Evolutionary conservation across 768 basidiomycete species (phyloP).

Genomic region (Xerocomellus chrysenteron): DNA sequence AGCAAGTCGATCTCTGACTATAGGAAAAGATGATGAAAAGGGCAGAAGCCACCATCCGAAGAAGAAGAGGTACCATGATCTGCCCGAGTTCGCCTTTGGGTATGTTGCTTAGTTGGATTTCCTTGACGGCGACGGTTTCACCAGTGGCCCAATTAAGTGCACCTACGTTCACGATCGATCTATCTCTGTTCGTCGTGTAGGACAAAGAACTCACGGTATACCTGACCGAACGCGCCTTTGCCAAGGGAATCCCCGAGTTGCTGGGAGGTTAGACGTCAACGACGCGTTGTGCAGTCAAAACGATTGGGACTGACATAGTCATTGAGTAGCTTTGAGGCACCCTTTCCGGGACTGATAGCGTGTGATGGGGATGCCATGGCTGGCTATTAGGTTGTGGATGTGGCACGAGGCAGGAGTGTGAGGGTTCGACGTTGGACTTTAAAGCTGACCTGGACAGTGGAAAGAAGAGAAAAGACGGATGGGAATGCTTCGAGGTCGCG

Average conservation of each 20-base stretch:
- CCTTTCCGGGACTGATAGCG: conserved; percentile 26
- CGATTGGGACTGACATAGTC: conserved; percentile 51
- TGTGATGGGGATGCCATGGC: conserved; percentile 26
- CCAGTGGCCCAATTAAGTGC: conserved; percentile 95
- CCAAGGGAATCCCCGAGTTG: conserved; percentile 97
- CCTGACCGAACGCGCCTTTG: conserved; percentile 95
- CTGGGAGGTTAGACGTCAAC: conserved; percentile 38
- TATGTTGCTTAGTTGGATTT: conserved; percentile 92
- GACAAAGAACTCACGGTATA: conserved; percentile 70
- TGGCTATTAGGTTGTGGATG: neutral
- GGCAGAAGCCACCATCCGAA: neutral
- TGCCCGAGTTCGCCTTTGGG: conserved; percentile 91
- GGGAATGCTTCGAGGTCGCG: conserved; percentile 29
- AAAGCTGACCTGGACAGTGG: conserved; percentile 8
- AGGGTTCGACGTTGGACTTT: neutral
- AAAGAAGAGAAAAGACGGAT: conserved; percentile 12
- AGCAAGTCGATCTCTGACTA: conserved; percentile 96
- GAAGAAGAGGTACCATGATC: conserved; percentile 73
- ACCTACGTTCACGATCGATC: conserved; percentile 67
- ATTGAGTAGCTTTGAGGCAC: conserved; percentile 56
- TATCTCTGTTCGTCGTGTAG: conserved; percentile 49
- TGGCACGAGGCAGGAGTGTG: neutral
- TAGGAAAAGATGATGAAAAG: conserved; percentile 8
- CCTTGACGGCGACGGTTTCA: conserved; percentile 98
- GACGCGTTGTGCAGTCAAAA: neutral